Conservation (phyloP, 2,329 filamentous ascomycete species). For the Monilinia polystroma region DNA sequence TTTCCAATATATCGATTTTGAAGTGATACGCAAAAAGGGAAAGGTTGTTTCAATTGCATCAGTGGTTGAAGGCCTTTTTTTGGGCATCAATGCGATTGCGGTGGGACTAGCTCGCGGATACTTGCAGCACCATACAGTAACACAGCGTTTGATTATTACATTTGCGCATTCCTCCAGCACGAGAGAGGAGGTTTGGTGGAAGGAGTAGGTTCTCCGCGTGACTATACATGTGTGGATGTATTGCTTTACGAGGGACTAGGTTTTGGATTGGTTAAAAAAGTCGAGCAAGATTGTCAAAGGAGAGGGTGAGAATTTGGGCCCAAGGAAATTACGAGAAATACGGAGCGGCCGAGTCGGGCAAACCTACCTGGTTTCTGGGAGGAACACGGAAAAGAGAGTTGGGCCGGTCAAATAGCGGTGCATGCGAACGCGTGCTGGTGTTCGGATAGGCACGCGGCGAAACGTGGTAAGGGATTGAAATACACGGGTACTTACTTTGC, state of each 20-base stretch:
- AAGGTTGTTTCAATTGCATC: slow-evolving; percentile 23
- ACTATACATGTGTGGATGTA: slow-evolving; percentile 22
- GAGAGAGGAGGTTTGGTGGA: slow-evolving; percentile 19
- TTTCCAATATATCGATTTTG: slow-evolving; percentile 26
- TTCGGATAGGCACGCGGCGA: slow-evolving; percentile 37
- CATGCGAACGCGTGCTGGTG: slow-evolving; percentile 40
- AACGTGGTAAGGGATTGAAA: slow-evolving; percentile 37
- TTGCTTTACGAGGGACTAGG: slow-evolving; percentile 20
- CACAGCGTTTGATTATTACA: slow-evolving; percentile 32
- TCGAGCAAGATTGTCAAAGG: slow-evolving; percentile 16
- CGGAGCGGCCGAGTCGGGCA: slow-evolving; percentile 19
- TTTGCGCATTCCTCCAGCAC: slow-evolving; percentile 22
- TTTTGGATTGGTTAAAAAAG: slow-evolving; percentile 16
- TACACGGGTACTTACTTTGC: slow-evolving; percentile 33
- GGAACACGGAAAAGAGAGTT: slow-evolving; percentile 17
- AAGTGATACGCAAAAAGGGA: slow-evolving; percentile 22
- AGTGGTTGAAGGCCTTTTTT: slow-evolving; percentile 25
- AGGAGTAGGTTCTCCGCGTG: slow-evolving; percentile 23
- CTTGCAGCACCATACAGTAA: slow-evolving; percentile 33
- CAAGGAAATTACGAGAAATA: slow-evolving; percentile 19
- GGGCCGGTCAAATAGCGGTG: slow-evolving; percentile 25
- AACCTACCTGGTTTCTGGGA: slow-evolving; percentile 23
- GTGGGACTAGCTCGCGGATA: slow-evolving; percentile 35
- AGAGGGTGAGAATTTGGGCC: slow-evolving; percentile 23
- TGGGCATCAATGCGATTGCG: slow-evolving; percentile 39